These are phyloP conservation scores for Neurospora africana DNA, from an alignment of 495 filamentous ascomycete genomes.

Conservation along the genomic window DNA sequence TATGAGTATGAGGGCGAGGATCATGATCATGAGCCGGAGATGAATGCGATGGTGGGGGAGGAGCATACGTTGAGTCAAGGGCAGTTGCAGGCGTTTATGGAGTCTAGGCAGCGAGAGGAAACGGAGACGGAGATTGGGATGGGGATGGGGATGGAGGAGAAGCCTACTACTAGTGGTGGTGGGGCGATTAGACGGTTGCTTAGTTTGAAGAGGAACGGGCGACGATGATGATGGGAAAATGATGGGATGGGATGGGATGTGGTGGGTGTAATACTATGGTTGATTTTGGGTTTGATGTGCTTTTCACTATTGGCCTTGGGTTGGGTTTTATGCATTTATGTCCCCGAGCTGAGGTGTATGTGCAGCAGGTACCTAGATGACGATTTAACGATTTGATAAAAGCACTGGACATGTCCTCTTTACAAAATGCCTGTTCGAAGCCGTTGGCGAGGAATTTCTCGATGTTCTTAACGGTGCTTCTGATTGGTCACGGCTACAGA, in stretches of 20 bases:
- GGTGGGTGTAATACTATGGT: neutral
- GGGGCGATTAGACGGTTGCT: constrained; percentile 12
- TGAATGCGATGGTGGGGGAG: constrained; percentile 2
- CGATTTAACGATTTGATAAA: neutral
- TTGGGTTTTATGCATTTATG: neutral
- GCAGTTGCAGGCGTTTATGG: constrained; percentile 1
- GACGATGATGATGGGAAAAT: neutral
- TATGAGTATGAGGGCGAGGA: constrained; percentile 36
- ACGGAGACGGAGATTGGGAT: neutral
- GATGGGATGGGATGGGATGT: neutral
- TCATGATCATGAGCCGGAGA: constrained; percentile 1
- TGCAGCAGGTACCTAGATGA: neutral
- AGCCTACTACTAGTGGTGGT: neutral
- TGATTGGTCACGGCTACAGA: neutral
- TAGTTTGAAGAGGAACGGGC: constrained; percentile 7
- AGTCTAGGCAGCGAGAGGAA: neutral
- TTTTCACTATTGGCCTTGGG: neutral
- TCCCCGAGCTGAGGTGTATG: neutral
- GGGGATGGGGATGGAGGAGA: constrained; percentile 2
- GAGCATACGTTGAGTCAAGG: constrained; percentile 5
- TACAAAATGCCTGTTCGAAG: neutral
- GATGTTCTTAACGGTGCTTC: neutral
- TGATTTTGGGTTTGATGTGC: neutral
- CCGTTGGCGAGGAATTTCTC: neutral
- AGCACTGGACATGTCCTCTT: neutral